A percentile compares a stretch with the other conserved stretches of the same genome.
Evolutionary conservation across 2,329 filamentous ascomycete genomes (phyloP).

Genomic region (Arthrobotrys pseudoclavata): DNA sequence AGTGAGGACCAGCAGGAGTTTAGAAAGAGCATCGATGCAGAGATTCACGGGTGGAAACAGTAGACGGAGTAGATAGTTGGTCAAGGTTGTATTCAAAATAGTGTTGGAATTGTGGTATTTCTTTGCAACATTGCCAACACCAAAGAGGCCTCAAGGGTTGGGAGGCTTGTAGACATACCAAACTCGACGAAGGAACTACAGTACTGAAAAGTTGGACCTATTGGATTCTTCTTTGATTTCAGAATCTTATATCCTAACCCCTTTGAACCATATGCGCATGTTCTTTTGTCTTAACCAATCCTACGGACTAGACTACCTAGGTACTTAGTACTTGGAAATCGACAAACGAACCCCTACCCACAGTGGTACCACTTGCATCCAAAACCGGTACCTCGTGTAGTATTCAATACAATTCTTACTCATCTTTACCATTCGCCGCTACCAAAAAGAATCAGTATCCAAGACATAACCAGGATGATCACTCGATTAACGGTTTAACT

Average conservation of each 20-base stretch:
- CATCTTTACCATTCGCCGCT: not conserved
- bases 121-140: not conserved
- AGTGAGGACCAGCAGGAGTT: constrained; percentile 87
- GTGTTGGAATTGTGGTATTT: constrained; percentile 24
- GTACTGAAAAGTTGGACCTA: not conserved
- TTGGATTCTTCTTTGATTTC: not conserved
- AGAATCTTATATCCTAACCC: not conserved
- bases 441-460: not conserved
- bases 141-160: too few species aligned
- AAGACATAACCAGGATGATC: constrained; percentile 1
- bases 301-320: not conserved
- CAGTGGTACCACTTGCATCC: not conserved
- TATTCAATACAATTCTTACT: not conserved
- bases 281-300: not conserved
- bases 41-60: constrained; percentile 67
- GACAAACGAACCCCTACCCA: not conserved
- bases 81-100: constrained; percentile 1
- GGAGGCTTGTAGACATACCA: not conserved
- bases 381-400: not conserved
- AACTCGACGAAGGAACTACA: not conserved
- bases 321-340: not conserved
- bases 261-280: not conserved
- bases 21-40: constrained; percentile 80
- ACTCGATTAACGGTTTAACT: not conserved
- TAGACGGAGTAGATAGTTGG: not conserved